A percentile compares a stretch with the other conserved stretches of the same genome.
phyloP scores from a whole-genome alignment of 1,284 basidiomycete species.

The Mycena citricolor region DNA sequence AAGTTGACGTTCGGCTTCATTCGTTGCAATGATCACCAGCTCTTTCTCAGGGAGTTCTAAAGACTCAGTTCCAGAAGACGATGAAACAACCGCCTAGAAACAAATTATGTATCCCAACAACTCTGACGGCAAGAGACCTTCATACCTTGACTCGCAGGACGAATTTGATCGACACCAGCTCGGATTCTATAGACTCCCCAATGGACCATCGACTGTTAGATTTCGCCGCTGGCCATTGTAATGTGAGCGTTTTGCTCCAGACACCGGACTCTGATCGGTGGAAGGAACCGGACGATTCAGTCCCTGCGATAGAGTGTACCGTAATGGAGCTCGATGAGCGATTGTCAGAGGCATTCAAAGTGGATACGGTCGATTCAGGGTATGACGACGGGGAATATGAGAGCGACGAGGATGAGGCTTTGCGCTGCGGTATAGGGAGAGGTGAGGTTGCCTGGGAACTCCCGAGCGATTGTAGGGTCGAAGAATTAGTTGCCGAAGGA shows the following conservation, averaged over 20 bases:
- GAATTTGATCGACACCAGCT: slow-evolving; percentile 66
- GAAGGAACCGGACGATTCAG: slow-evolving; percentile 59
- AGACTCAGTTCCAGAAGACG: slow-evolving; percentile 54
- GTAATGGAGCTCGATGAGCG: slow-evolving; percentile 33
- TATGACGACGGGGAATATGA: slow-evolving; percentile 20
- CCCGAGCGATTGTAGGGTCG: slow-evolving; percentile 5
- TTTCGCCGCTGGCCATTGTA: slow-evolving; percentile 71
- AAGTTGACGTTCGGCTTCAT: slow-evolving; percentile 63
- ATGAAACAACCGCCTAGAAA: slow-evolving; percentile 56
- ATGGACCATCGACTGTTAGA: slow-evolving; percentile 71
- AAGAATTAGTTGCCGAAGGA: slow-evolving; percentile 11
- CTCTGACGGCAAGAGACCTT: slow-evolving; percentile 15
- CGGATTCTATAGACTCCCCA: slow-evolving; percentile 70
- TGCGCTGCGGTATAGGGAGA: slow-evolving; percentile 20
- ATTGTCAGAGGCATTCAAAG: slow-evolving; percentile 23
- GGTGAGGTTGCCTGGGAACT: slow-evolving; percentile 11
- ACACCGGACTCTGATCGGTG: slow-evolving; percentile 51
- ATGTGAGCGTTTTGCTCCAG: slow-evolving; percentile 61
- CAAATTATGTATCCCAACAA: slow-evolving; percentile 18
- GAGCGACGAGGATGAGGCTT: slow-evolving; percentile 19
- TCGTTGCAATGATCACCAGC: slow-evolving; percentile 63
- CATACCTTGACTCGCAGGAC: slow-evolving; percentile 67
- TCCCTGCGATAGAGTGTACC: slow-evolving; percentile 52
- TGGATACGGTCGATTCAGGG: slow-evolving; percentile 23
- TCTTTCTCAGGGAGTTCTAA: slow-evolving; percentile 70